These are phyloP conservation scores for Fusarium concolor DNA, from an alignment of 2,329 filamentous ascomycete genomes.

Conservation along the genomic window DNA sequence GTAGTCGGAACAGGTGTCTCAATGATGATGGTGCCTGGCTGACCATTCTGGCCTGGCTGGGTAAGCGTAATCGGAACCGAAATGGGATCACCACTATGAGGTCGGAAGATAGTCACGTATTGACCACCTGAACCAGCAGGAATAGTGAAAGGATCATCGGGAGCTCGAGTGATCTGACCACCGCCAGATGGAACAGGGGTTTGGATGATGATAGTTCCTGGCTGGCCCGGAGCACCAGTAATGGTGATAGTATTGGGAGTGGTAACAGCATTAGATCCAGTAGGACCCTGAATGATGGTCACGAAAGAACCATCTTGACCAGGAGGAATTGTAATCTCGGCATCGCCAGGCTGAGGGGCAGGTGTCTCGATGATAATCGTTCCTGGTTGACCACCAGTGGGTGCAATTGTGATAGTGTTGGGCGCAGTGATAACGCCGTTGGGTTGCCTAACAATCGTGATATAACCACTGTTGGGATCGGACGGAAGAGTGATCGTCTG, in stretches of 20 bases:
- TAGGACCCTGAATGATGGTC: slow-evolving; percentile 30
- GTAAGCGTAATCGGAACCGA: slow-evolving; percentile 32
- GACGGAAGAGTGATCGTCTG: slow-evolving; percentile 29
- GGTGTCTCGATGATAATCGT: slow-evolving; percentile 37
- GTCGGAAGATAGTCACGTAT: slow-evolving; percentile 29
- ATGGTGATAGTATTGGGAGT: slow-evolving; percentile 26
- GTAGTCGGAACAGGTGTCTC: slow-evolving; percentile 27
- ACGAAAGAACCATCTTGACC: slow-evolving; percentile 22
- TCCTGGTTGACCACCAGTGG: slow-evolving; percentile 12
- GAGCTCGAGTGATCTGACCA: slow-evolving; percentile 8
- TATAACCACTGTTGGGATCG: slow-evolving; percentile 30
- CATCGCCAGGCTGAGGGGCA: slow-evolving; percentile 6
- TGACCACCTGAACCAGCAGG: slow-evolving; percentile 12
- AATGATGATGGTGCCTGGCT: slow-evolving; percentile 32
- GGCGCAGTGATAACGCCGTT: slow-evolving; percentile 24
- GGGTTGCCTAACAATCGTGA: slow-evolving; percentile 27
- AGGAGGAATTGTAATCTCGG: slow-evolving; percentile 29
- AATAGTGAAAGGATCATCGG: slow-evolving; percentile 25
- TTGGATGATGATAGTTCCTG: slow-evolving; percentile 34
- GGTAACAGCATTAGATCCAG: slow-evolving; percentile 20
- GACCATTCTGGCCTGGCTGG: slow-evolving; percentile 16
- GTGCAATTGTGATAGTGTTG: slow-evolving; percentile 30
- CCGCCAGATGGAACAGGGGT: slow-evolving; percentile 18
- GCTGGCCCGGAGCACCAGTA: slow-evolving; percentile 19
- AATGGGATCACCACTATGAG: slow-evolving; percentile 34